Conservation (phyloP, 177 flowering plant genomes). For the Vitis hybrid region DNA sequence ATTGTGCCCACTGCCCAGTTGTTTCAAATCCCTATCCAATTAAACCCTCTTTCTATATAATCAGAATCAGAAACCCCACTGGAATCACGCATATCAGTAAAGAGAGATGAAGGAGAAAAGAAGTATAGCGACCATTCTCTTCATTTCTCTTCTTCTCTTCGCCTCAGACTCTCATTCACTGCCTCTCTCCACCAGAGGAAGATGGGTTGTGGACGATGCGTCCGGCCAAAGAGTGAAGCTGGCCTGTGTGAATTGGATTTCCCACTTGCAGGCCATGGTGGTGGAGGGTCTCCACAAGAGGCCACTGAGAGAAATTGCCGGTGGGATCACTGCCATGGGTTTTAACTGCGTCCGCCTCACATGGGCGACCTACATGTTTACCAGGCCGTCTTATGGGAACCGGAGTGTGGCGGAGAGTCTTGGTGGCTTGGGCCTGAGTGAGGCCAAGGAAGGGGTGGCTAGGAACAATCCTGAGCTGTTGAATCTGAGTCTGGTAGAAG, state of each 20-base stretch:
- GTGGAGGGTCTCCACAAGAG: constrained; percentile 52
- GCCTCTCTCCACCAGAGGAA: constrained; percentile 37
- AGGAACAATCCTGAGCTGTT: constrained; percentile 38
- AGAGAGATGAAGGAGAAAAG: too few relatives aligned
- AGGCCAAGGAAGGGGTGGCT: constrained; percentile 29
- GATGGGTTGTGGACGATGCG: constrained; percentile 44
- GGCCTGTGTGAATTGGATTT: constrained; percentile 49
- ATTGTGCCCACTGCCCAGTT: too few relatives aligned
- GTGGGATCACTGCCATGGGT: constrained; percentile 19
- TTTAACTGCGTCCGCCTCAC: constrained; percentile 66
- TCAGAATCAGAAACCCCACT: too few relatives aligned
- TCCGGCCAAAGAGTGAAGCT: constrained; percentile 52
- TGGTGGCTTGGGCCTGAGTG: constrained; percentile 11
- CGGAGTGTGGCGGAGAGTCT: constrained; percentile 33
- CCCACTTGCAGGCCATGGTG: constrained; percentile 45
- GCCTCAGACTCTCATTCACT: constrained; percentile 3
- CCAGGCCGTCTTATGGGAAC: constrained; percentile 12
- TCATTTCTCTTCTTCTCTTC: neutral
- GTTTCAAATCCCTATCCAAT: too few relatives aligned
- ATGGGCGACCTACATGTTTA: constrained; percentile 53
- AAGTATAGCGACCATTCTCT: neutral
- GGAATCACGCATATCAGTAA: too few relatives aligned
- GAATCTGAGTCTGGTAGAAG: constrained; percentile 25
- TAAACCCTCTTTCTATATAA: too few relatives aligned
- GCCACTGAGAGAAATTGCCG: constrained; percentile 28